These are phyloP conservation scores for Saccharomyces hybrid DNA, from an alignment of 1,139 yeast species.

Conservation along the genomic window DNA sequence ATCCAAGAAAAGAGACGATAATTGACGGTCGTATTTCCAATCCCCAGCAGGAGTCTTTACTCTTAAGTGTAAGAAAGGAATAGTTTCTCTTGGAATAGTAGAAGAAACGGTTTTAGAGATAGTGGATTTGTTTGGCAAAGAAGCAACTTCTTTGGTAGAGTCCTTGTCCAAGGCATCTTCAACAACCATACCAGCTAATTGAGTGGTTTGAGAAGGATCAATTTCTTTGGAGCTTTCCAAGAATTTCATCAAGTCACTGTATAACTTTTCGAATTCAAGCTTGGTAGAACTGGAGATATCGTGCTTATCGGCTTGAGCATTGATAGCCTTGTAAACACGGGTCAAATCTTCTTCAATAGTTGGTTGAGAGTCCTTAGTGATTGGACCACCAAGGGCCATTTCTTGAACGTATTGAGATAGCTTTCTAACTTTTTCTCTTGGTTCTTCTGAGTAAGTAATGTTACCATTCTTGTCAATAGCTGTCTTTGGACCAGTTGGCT, in stretches of 20 bases:
- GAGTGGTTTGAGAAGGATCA: conserved; percentile 37
- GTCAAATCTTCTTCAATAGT: conserved; percentile 78
- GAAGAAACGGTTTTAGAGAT: conserved; percentile 69
- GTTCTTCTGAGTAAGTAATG: conserved; percentile 72
- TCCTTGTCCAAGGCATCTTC: conserved; percentile 46
- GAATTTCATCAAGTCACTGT: conserved; percentile 68
- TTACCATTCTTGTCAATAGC: conserved; percentile 82
- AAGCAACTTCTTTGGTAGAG: conserved; percentile 73
- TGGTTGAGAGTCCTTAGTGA: conserved; percentile 61
- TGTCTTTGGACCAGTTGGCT: conserved; percentile 94
- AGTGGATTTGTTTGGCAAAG: conserved; percentile 65
- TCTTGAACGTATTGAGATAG: conserved; percentile 92
- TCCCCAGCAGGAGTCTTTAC: conserved; percentile 60
- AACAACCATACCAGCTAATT: conserved; percentile 33
- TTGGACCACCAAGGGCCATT: conserved; percentile 92
- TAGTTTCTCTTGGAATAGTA: conserved; percentile 70
- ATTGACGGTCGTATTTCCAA: conserved; percentile 78
- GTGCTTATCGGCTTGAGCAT: conserved; percentile 47
- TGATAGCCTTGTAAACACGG: conserved; percentile 72
- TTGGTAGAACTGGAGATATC: conserved; percentile 50
- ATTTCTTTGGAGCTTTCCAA: conserved; percentile 65
- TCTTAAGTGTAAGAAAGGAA: conserved; percentile 92
- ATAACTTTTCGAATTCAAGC: conserved; percentile 71
- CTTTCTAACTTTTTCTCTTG: conserved; percentile 87
- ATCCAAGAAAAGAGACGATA: conserved; percentile 74